phyloP scores from a whole-genome alignment of 2,329 filamentous ascomycete genomes.

The Colletotrichum simmondsii region DNA sequence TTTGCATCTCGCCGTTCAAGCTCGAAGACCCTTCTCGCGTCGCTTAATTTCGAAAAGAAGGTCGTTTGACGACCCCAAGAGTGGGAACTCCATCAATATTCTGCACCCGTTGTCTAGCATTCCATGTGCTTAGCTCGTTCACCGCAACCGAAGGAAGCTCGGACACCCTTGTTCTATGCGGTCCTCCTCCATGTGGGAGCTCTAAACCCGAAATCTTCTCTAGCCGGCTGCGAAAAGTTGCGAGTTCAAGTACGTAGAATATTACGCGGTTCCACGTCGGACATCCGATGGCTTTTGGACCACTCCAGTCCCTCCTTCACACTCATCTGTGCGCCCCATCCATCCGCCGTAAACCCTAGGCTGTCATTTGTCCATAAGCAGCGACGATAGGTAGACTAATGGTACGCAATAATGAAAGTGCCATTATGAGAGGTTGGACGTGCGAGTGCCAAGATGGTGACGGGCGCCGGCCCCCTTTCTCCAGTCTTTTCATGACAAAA shows the following conservation, averaged over 20 bases:
- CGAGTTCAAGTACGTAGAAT: constrained; percentile 4
- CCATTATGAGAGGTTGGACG: not conserved
- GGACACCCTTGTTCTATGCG: not conserved
- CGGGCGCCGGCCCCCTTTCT: constrained; percentile 17
- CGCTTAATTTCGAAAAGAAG: not conserved
- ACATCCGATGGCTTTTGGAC: not conserved
- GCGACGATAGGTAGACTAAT: not conserved
- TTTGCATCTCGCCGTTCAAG: not conserved
- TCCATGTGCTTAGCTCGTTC: not conserved
- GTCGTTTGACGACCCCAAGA: not conserved
- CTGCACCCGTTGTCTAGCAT: constrained; percentile 1
- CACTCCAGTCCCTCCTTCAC: not conserved
- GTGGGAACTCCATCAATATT: not conserved
- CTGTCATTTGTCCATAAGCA: constrained; percentile 7
- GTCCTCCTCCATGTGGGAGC: not conserved
- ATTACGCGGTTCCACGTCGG: not conserved
- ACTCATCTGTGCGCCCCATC: not conserved
- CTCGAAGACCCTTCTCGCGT: not conserved
- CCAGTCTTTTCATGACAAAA: not conserved
- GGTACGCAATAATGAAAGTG: not conserved
- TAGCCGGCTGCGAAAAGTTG: not conserved
- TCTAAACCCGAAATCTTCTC: not conserved
- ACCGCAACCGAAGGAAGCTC: constrained; percentile 7
- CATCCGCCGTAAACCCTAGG: not conserved
- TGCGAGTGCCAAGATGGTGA: not conserved